These are phyloP conservation scores for Candida sphagnicola DNA, from an alignment of 805 yeast genomes.

Conservation along the genomic window DNA sequence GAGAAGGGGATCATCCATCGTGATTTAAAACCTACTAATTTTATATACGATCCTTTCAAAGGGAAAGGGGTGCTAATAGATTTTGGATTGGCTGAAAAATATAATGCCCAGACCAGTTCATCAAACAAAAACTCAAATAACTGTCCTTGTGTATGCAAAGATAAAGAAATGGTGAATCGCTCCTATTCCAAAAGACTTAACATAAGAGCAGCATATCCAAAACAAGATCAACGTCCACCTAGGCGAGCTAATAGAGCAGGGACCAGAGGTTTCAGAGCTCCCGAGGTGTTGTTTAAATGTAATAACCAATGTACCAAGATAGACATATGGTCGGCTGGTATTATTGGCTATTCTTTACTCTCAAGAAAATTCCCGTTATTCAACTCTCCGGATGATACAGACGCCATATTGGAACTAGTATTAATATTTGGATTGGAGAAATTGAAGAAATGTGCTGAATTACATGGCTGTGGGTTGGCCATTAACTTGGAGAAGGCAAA, in stretches of 20 bases:
- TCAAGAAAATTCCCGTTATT: slow-evolving; percentile 87
- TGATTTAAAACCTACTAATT: slow-evolving; percentile 56
- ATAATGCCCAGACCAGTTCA: neutral
- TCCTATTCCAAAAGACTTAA: slow-evolving; percentile 20
- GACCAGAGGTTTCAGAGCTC: slow-evolving; percentile 92
- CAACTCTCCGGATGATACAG: slow-evolving; percentile 89
- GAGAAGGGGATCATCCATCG: slow-evolving; percentile 39
- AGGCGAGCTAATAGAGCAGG: slow-evolving; percentile 97
- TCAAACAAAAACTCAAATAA: slow-evolving; percentile 19
- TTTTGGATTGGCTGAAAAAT: slow-evolving; percentile 83
- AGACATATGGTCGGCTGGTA: slow-evolving; percentile 93
- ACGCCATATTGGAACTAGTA: slow-evolving; percentile 83
- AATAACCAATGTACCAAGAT: slow-evolving; percentile 75
- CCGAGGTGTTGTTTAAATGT: slow-evolving; percentile 87
- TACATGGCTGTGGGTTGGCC: slow-evolving; percentile 89
- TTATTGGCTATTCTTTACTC: slow-evolving; percentile 73
- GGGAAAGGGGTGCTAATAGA: slow-evolving; percentile 82
- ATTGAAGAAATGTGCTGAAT: slow-evolving; percentile 70
- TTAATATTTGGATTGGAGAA: slow-evolving; percentile 71
- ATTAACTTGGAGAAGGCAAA: slow-evolving; percentile 21
- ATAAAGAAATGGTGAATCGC: slow-evolving; percentile 8
- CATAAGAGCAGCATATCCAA: slow-evolving; percentile 61
- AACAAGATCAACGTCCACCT: slow-evolving; percentile 83
- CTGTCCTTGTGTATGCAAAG: slow-evolving; percentile 55
- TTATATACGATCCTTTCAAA: slow-evolving; percentile 61